phyloP scores from a whole-genome alignment of 177 flowering plant species.

The Vitis hybrid region DNA sequence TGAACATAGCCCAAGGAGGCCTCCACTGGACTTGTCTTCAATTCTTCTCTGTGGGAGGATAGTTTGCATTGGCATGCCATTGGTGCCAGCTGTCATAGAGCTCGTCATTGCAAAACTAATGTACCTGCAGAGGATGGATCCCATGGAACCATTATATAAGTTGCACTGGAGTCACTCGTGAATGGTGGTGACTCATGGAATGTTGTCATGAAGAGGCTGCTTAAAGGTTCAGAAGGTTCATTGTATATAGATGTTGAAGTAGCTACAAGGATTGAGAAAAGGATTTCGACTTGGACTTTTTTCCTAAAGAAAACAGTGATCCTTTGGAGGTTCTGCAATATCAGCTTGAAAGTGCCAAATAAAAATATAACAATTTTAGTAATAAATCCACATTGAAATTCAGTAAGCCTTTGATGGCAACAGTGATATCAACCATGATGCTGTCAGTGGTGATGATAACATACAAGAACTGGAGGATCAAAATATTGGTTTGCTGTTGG shows the following conservation, averaged over 20 bases:
- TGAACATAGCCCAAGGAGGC: too few species aligned
- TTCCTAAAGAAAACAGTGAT: constrained; percentile 75
- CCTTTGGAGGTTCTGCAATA: constrained; percentile 52
- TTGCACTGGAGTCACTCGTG: too few species aligned
- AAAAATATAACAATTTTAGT: constrained; percentile 41
- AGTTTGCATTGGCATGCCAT: too few species aligned
- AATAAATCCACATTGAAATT: constrained; percentile 22
- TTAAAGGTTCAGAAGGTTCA: constrained; percentile 15
- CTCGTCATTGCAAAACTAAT: too few species aligned
- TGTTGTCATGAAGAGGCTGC: constrained; percentile 3
- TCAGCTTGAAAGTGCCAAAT: constrained; percentile 35
- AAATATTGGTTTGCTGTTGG: too few species aligned
- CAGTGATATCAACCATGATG: constrained; percentile 23
- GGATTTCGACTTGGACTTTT: constrained; percentile 85
- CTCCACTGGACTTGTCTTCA: too few species aligned
- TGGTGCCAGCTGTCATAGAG: too few species aligned
- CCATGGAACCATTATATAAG: too few species aligned
- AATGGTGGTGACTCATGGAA: constrained; percentile 10
- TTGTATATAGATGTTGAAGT: constrained; percentile 27
- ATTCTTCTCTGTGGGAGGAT: too few species aligned
- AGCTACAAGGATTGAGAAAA: constrained; percentile 61
- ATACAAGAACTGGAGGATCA: too few species aligned
- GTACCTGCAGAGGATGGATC: too few species aligned
- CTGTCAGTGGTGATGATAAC: too few species aligned
- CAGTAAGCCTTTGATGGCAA: constrained; percentile 55